Percentiles rank a stretch among this genome's conserved stretches.
Evolutionary conservation across 306 rosid species (phyloP).

Genomic region (Quercus glauca): DNA sequence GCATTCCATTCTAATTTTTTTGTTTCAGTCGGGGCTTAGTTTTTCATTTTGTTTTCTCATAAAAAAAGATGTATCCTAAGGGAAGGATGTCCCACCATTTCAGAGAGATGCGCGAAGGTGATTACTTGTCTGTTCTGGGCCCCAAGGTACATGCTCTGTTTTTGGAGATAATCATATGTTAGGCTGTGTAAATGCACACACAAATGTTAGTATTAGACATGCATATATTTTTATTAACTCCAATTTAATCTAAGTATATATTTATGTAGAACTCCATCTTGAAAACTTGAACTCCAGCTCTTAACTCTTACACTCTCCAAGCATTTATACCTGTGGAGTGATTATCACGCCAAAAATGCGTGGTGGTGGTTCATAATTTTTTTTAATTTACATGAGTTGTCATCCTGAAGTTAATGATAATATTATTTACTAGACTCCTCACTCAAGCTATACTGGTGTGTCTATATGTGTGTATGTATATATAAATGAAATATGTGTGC

Average conservation of each 20-base stretch:
- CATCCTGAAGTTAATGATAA: not conserved
- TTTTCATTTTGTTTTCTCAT: not conserved
- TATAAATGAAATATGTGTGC: too few relatives aligned
- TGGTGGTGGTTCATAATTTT: too few relatives aligned
- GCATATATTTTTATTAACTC: too few relatives aligned
- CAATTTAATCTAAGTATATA: fast-evolving
- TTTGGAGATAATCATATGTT: not conserved
- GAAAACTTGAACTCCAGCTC: fast-evolving
- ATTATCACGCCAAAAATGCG: fast-evolving
- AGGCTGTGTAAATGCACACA: not conserved
- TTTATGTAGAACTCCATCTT: fast-evolving
- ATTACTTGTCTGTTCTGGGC: slow-evolving; percentile 56
- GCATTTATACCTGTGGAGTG: fast-evolving
- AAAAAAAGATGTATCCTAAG: slow-evolving; percentile 61
- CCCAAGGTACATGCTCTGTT: slow-evolving; percentile 51
- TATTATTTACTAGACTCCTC: too few relatives aligned
- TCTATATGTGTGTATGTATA: not conserved
- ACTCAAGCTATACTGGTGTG: not conserved
- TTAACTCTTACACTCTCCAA: fast-evolving
- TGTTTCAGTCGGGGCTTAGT: not conserved
- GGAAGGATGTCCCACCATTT: slow-evolving; percentile 89
- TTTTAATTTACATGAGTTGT: too few relatives aligned
- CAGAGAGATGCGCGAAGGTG: slow-evolving; percentile 66
- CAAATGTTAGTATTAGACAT: too few relatives aligned
- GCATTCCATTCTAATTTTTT: not conserved